phyloP scores from a whole-genome alignment of 306 rosid species.

The Corylus americana region DNA sequence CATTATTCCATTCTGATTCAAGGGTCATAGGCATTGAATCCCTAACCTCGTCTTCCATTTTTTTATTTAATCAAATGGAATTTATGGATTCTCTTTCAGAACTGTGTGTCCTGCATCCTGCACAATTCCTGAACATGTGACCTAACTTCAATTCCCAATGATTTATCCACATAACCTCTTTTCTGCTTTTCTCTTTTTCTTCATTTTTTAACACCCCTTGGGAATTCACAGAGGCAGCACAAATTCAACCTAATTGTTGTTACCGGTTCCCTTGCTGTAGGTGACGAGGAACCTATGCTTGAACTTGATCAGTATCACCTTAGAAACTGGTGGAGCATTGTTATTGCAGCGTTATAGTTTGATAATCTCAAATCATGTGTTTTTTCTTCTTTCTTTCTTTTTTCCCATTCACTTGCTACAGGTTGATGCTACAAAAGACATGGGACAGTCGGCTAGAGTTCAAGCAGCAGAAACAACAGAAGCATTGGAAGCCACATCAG shows the following conservation, averaged over 20 bases:
- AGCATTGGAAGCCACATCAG: background rate
- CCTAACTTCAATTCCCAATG: background rate
- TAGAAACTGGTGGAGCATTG: background rate
- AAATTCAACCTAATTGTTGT: background rate
- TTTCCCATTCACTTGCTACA: background rate
- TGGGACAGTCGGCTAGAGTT: background rate
- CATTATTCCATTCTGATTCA: background rate
- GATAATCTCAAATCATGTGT: background rate
- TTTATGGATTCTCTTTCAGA: background rate
- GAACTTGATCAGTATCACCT: background rate
- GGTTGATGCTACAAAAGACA: background rate
- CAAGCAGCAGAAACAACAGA: background rate
- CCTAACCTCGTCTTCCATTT: background rate
- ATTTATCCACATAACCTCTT: background rate
- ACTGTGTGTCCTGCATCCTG: background rate
- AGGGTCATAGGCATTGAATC: background rate
- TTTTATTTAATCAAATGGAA: background rate
- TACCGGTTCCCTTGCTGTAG: background rate
- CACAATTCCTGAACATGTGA: background rate
- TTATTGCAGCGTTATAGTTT: background rate
- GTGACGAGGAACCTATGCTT: background rate
- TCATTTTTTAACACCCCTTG: background rate
- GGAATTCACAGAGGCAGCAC: background rate
- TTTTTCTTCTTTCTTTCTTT: background rate
- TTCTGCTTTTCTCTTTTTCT: background rate